These are phyloP conservation scores for Penium margaritaceum DNA, from an alignment of 139 green algal genomes.

Conservation along the genomic window DNA sequence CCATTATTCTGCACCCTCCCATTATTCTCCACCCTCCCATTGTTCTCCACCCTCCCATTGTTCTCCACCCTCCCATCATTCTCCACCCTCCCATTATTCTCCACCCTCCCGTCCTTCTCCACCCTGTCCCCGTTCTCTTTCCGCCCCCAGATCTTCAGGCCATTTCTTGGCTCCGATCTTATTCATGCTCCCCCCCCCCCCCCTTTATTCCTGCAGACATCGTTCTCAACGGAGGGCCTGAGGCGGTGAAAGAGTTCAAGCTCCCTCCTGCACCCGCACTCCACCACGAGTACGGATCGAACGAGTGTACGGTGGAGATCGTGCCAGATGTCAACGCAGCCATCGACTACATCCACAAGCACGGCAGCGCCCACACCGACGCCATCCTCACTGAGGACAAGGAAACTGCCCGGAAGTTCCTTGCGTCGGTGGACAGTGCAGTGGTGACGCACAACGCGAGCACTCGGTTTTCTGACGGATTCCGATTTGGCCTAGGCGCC, in stretches of 20 bases:
- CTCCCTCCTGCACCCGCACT: conserved; percentile 27
- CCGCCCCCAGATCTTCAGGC: too few relatives aligned
- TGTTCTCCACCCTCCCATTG: too few relatives aligned
- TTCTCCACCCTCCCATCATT: too few relatives aligned
- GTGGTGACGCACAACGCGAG: conserved; percentile 92
- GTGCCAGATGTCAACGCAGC: conserved; percentile 69
- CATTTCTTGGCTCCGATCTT: neutral
- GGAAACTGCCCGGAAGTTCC: conserved; percentile 69
- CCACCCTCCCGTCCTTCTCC: too few relatives aligned
- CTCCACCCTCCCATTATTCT: too few relatives aligned
- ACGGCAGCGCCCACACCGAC: conserved; percentile 62
- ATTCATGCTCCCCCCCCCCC: neutral
- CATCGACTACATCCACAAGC: conserved; percentile 84
- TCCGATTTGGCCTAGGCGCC: conserved; percentile 85
- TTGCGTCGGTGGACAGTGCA: conserved; percentile 77
- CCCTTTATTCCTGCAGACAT: conserved; percentile 45
- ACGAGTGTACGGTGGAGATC: conserved; percentile 66
- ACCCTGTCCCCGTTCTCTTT: too few relatives aligned
- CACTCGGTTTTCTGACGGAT: conserved; percentile 91
- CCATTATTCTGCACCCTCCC: too few relatives aligned
- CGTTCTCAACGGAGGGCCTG: conserved; percentile 55
- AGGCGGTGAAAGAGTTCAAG: conserved; percentile 27
- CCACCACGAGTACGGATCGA: conserved; percentile 78
- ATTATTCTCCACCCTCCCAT: too few relatives aligned
- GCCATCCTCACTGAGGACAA: conserved; percentile 39